phyloP scores from a whole-genome alignment of 768 basidiomycete genomes.

The Termitomyces sp. region DNA sequence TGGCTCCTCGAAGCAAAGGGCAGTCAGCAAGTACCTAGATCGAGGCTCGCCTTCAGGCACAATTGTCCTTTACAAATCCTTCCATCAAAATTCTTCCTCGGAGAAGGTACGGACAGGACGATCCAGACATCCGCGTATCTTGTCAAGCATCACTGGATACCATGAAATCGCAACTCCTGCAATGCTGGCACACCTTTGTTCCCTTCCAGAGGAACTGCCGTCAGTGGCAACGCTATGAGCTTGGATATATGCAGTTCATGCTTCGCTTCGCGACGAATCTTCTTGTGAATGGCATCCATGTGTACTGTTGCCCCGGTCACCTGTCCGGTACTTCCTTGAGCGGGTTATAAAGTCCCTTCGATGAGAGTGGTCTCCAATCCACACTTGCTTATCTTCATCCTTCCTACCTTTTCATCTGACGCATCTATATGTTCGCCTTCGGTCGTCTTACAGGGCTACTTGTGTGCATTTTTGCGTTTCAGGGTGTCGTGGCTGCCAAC shows the following conservation, averaged over 20 bases:
- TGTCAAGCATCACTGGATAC: not conserved
- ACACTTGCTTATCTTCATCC: not conserved
- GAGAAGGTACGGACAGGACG: slow-evolving; percentile 4
- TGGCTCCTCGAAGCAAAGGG: not conserved
- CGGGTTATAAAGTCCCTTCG: slow-evolving; percentile 5
- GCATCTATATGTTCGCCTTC: not conserved
- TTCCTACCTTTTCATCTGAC: not conserved
- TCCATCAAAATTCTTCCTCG: slow-evolving; percentile 8
- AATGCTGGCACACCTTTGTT: not conserved
- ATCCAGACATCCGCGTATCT: slow-evolving; percentile 23
- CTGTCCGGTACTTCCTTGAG: slow-evolving; percentile 4
- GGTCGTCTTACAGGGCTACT: slow-evolving; percentile 2
- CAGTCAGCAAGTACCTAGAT: not conserved
- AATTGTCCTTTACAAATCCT: not conserved
- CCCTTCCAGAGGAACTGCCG: not conserved
- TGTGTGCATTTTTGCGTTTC: slow-evolving; percentile 9
- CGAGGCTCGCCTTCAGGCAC: not conserved
- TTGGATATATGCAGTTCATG: not conserved
- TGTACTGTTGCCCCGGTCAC: slow-evolving; percentile 8
- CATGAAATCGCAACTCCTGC: not conserved
- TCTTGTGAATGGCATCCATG: slow-evolving; percentile 6
- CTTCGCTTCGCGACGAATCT: slow-evolving; percentile 9
- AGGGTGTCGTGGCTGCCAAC: slow-evolving; percentile 14
- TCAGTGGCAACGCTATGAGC: slow-evolving; percentile 1
- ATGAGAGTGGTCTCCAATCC: not conserved